phyloP scores from a whole-genome alignment of 1,139 yeast genomes.

The Diutina sp. region DNA sequence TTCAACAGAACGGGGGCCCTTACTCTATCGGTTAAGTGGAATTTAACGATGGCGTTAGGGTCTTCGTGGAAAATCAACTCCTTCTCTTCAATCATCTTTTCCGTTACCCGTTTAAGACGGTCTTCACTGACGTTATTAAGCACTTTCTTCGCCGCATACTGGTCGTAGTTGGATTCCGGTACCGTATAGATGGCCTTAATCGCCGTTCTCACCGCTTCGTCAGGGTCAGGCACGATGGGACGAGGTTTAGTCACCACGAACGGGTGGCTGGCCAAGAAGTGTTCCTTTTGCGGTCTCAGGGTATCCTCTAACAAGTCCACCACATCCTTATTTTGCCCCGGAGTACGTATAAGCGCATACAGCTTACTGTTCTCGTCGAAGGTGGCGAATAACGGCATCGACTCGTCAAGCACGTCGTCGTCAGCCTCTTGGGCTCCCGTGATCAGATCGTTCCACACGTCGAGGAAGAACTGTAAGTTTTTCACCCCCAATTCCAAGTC shows the following conservation, averaged over 20 bases:
- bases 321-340: neutral
- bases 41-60: neutral
- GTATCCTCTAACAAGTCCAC: neutral
- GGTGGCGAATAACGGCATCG: neutral
- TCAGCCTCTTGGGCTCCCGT: neutral
- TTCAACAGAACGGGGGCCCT: neutral
- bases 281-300: neutral
- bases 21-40: neutral
- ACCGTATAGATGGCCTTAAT: neutral
- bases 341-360: neutral
- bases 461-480: neutral
- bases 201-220: neutral
- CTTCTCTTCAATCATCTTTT: neutral
- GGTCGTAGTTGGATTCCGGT: neutral
- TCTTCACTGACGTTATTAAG: neutral
- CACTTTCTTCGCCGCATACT: neutral
- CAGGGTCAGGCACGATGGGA: neutral
- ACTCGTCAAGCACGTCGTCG: neutral
- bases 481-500: neutral
- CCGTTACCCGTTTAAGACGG: neutral
- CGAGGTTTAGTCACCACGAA: neutral
- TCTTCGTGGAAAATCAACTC: neutral
- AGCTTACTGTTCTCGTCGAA: neutral
- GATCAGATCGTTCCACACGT: neutral
- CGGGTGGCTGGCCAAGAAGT: neutral